phyloP scores from a whole-genome alignment of 768 basidiomycete species.

The Boletus huronensis region DNA sequence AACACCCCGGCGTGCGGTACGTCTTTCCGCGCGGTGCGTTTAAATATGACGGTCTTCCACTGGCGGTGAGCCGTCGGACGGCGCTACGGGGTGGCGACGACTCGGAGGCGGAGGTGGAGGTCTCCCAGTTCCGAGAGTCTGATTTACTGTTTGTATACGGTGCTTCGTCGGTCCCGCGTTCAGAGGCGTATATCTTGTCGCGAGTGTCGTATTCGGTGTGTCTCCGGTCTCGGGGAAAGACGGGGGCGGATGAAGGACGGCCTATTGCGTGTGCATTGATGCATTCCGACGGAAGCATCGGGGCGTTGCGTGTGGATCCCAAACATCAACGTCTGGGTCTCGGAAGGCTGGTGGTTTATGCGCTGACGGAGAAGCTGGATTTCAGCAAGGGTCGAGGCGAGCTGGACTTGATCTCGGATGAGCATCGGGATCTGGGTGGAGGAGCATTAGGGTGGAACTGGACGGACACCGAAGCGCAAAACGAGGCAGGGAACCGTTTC shows the following conservation, averaged over 20 bases:
- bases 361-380: slow-evolving; percentile 9
- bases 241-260: not conserved
- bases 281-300: slow-evolving; percentile 22
- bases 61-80: not conserved
- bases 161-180: slow-evolving; percentile 10
- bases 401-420: not conserved
- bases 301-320: slow-evolving; percentile 7
- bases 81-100: not conserved
- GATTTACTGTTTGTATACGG: slow-evolving; percentile 15
- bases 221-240: slow-evolving; percentile 7
- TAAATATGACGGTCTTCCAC: not conserved
- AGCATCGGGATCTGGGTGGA: slow-evolving; percentile 14
- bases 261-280: slow-evolving; percentile 16
- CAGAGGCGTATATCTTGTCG: slow-evolving; percentile 20
- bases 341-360: slow-evolving; percentile 9
- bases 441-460: slow-evolving; percentile 26
- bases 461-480: slow-evolving; percentile 9
- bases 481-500: slow-evolving; percentile 6
- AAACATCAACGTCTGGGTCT: slow-evolving; percentile 11
- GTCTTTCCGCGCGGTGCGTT: not conserved
- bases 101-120: not conserved
- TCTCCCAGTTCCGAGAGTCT: slow-evolving; percentile 8
- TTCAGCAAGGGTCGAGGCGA: not conserved
- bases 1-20: slow-evolving; percentile 1
- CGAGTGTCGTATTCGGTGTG: slow-evolving; percentile 22